Percentiles rank a stretch among this genome's conserved stretches.
phyloP scores from a whole-genome alignment of 805 yeast species.

The Metschnikowia proteae region DNA sequence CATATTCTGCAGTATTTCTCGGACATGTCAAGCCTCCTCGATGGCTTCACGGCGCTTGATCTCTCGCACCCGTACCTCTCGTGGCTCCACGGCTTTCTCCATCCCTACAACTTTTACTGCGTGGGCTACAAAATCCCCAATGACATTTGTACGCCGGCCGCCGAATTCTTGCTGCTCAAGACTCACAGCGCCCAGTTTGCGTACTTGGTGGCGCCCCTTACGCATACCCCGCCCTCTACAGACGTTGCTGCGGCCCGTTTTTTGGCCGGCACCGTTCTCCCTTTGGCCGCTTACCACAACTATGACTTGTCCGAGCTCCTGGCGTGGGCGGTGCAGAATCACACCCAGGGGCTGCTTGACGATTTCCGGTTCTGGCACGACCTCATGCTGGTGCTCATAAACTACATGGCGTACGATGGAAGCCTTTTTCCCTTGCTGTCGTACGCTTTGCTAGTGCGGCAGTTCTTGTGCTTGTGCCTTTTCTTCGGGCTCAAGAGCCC shows the following conservation, averaged over 20 bases:
- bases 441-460: slow-evolving; percentile 3
- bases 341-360: background rate
- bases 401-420: slow-evolving; percentile 3
- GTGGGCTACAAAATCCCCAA: slow-evolving; percentile 20
- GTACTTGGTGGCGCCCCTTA: slow-evolving; percentile 24
- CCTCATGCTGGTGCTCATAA: slow-evolving; percentile 6
- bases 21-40: slow-evolving; percentile 14
- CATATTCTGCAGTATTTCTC: slow-evolving; percentile 13
- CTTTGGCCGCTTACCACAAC: slow-evolving; percentile 20
- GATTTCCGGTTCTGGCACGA: slow-evolving; percentile 16
- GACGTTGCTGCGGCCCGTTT: slow-evolving; percentile 16
- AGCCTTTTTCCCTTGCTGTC: background rate
- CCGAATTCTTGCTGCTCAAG: slow-evolving; percentile 13
- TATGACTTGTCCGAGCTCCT: slow-evolving; percentile 25
- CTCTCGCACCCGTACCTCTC: slow-evolving; percentile 16
- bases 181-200: slow-evolving; percentile 19
- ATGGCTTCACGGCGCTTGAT: slow-evolving; percentile 16
- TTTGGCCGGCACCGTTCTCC: slow-evolving; percentile 25
- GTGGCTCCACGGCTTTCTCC: slow-evolving; percentile 29
- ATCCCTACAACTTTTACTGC: slow-evolving; percentile 31
- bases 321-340: slow-evolving; percentile 21
- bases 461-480: slow-evolving; percentile 8
- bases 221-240: slow-evolving; percentile 7
- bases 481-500: slow-evolving; percentile 15
- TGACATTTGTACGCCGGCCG: slow-evolving; percentile 3